Percentiles rank a stretch among this genome's conserved stretches.
phyloP scores from a whole-genome alignment of 305 asterid genomes.

The Rubia tinctorum region DNA sequence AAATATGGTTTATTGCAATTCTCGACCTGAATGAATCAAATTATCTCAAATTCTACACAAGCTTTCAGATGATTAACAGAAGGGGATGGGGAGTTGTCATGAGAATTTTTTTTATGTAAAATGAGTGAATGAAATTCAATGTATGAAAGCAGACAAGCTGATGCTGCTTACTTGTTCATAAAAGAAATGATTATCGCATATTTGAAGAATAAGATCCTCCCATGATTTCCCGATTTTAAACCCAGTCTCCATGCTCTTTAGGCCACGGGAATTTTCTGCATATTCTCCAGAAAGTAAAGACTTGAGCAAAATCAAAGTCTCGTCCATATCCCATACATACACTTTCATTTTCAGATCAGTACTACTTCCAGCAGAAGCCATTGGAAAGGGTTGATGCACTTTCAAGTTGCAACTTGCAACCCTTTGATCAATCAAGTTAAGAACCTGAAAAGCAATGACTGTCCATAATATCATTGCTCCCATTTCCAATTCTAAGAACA shows the following conservation, averaged over 20 bases:
- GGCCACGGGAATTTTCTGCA: constrained; percentile 65
- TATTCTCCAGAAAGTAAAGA: constrained; percentile 68
- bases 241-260: constrained; percentile 61
- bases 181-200: constrained; percentile 76
- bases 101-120: neutral
- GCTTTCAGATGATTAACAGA: constrained; percentile 4
- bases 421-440: constrained; percentile 11
- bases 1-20: constrained; percentile 78
- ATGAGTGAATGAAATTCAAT: neutral
- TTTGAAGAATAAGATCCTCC: constrained; percentile 86
- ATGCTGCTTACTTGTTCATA: constrained; percentile 65
- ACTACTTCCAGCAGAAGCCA: constrained; percentile 29
- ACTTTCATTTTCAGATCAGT: constrained; percentile 56
- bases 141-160: neutral
- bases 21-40: constrained; percentile 54
- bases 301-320: constrained; percentile 86
- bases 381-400: constrained; percentile 10
- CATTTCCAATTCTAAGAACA: neutral
- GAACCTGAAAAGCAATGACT: constrained; percentile 22
- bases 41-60: constrained; percentile 13
- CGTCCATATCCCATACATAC: constrained; percentile 98
- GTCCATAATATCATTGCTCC: neutral
- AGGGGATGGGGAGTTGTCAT: neutral
- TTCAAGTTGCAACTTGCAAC: constrained; percentile 2
- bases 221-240: constrained; percentile 65